Base-by-base conservation (phyloP, 805 yeast genomes). In the Candida michaelii region DNA sequence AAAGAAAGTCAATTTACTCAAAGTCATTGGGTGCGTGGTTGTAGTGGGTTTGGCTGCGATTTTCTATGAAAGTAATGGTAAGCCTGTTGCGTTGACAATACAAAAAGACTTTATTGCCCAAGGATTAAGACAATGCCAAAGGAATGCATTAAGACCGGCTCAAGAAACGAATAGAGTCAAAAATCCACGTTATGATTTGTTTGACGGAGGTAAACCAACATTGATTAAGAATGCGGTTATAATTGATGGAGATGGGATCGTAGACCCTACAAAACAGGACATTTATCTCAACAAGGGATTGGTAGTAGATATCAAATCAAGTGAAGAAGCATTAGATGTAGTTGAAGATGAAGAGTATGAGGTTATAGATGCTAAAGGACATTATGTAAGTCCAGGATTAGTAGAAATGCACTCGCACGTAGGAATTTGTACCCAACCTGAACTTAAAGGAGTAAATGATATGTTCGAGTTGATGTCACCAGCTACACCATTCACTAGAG, bases 381-480 rank as follows among this genome's bases (percentile, higher is more conserved):
- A 36, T 23, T 41, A 35, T 18, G 41, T 41, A 11, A 32, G 39
- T 35, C 44, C 44, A 14, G 44, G 44, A 10, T 41, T 41, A 24
- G 44, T 41, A 5, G 44, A 41, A 23, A 41, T 41, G 44, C 44
- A 41, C 17, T 41, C 44, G 5, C 44, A 41, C 16, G 30, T 36
- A 13, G 44, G 44, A 5, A 41, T 41, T 13, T 41, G 44, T 34
- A 13, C 35, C 23, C 44, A 41, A 18, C 44, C 44, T 4, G 44
- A 41, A 17, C 19, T 41, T 9, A 36, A 23, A 13, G 44, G 44
- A 5, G 44, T 41, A 21, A 41, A 41, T 25, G 44, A 41, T 23
- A 41, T 41, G 44, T 41, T 41, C 29, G 44, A 41, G 38, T 18
- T 30, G 17, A 35, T 41, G 44, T 21, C 23, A 6, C 40, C 30